phyloP scores from a whole-genome alignment of 2,329 filamentous ascomycete species.

The Zopfia rhizophila region DNA sequence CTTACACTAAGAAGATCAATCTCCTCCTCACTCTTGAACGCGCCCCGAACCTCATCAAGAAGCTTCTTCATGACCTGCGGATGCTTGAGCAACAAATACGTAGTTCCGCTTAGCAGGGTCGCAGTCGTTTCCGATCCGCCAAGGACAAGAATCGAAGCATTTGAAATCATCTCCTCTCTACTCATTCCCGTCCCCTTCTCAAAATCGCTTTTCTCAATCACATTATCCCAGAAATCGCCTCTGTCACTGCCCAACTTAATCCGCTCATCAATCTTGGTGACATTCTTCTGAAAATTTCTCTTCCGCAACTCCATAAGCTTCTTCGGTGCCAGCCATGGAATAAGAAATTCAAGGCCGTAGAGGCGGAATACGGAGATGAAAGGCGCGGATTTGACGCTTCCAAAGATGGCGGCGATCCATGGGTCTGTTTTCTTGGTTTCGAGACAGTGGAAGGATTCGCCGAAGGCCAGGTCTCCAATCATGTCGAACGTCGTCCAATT shows the following conservation, averaged over 20 bases:
- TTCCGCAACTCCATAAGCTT: slow-evolving; percentile 29
- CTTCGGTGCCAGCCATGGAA: slow-evolving; percentile 20
- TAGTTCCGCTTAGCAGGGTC: slow-evolving; percentile 43
- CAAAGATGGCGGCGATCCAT: slow-evolving; percentile 41
- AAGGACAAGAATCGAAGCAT: slow-evolving; percentile 45
- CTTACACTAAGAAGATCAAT: slow-evolving; percentile 33
- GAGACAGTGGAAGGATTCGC: slow-evolving; percentile 52
- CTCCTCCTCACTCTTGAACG: slow-evolving; percentile 27
- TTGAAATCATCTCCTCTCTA: slow-evolving; percentile 45
- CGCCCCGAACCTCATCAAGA: slow-evolving; percentile 25
- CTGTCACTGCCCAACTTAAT: slow-evolving; percentile 38
- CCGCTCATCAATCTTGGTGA: slow-evolving; percentile 33
- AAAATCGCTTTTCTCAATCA: slow-evolving; percentile 30
- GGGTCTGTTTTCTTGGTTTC: slow-evolving; percentile 30
- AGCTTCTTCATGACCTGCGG: slow-evolving; percentile 23
- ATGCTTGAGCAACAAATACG: slow-evolving; percentile 35
- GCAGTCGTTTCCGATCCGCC: slow-evolving; percentile 54
- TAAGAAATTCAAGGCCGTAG: slow-evolving; percentile 19
- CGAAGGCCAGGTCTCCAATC: slow-evolving; percentile 61
- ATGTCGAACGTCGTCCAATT: slow-evolving; percentile 32
- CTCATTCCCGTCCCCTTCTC: slow-evolving; percentile 47
- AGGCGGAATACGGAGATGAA: slow-evolving; percentile 37
- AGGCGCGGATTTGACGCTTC: slow-evolving; percentile 35
- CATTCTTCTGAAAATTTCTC: slow-evolving; percentile 30
- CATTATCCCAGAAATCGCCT: slow-evolving; percentile 32